Conservation (phyloP, 73 alveolate species). For the Tetrahymena thermophila region DNA sequence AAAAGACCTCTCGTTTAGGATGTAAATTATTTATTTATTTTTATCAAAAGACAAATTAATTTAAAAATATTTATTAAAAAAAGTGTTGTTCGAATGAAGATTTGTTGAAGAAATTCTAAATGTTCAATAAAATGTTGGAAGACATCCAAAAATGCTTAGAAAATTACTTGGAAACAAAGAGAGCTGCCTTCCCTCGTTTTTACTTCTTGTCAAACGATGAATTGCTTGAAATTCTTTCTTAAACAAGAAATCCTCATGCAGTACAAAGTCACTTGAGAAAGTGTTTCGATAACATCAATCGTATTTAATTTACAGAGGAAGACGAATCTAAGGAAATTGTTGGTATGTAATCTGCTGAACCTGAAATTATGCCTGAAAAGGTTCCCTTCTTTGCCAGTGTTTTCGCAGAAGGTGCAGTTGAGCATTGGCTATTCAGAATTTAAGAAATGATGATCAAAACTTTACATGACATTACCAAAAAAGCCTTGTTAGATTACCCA, state of each 20-base stretch:
- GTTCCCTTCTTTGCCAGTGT: conserved; percentile 83
- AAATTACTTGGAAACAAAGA: conserved; percentile 97
- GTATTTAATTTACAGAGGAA: conserved; percentile 86
- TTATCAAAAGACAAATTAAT: too few species aligned
- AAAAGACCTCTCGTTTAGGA: conserved; percentile 85
- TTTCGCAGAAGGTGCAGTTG: conserved; percentile 96
- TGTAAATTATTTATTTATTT: neutral
- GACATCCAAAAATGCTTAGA: conserved; percentile 93
- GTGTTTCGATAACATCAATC: conserved; percentile 98
- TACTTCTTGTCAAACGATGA: conserved; percentile 99
- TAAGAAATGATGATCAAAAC: conserved; percentile 94
- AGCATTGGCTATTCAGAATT: conserved; percentile 92
- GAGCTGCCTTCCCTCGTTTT: conserved; percentile 99
- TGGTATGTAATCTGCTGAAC: conserved; percentile 91
- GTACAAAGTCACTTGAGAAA: conserved; percentile 96
- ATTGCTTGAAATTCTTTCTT: conserved; percentile 94
- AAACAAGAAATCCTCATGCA: conserved; percentile 96
- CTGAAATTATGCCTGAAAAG: conserved; percentile 65
- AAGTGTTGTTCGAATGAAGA: conserved; percentile 88
- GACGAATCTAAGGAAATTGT: conserved; percentile 85
- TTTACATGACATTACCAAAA: conserved; percentile 87
- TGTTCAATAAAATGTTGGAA: conserved; percentile 84
- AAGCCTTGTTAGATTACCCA: conserved; percentile 85
- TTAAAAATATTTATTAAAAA: neutral
- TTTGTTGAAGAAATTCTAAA: conserved; percentile 81